phyloP scores from a whole-genome alignment of 2,329 filamentous ascomycete genomes.

The Pestalotiopsis sp. region DNA sequence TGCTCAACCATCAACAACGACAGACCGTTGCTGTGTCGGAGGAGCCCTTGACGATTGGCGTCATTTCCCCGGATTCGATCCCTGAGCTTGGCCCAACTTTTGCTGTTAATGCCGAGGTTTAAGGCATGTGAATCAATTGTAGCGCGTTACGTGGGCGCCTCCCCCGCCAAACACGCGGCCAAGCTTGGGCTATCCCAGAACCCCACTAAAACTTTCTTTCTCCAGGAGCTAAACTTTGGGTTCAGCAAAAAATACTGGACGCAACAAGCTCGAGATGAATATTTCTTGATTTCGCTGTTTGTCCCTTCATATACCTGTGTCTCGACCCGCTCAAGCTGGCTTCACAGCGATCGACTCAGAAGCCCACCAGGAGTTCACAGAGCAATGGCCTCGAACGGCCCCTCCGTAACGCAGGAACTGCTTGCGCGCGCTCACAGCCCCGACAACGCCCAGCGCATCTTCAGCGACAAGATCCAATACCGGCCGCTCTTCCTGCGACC shows the following conservation, averaged over 20 bases:
- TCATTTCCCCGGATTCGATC: conserved; percentile 7
- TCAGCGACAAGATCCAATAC: conserved; percentile 79
- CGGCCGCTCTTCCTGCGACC: conserved; percentile 80
- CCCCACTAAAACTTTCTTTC: not conserved
- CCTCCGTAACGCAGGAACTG: conserved; percentile 61
- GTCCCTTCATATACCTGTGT: no score
- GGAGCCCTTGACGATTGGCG: not conserved
- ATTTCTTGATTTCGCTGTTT: no score
- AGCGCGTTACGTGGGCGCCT: not conserved
- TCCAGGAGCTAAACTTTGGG: not conserved
- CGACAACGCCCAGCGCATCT: conserved; percentile 70
- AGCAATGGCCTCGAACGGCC: conserved; percentile 36
- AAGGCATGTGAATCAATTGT: not conserved
- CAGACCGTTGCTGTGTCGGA: not conserved
- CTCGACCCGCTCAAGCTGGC: no score
- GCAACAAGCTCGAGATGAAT: not conserved
- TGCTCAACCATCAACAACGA: not conserved
- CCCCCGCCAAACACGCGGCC: not conserved
- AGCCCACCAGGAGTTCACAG: not conserved
- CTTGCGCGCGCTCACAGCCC: conserved; percentile 80
- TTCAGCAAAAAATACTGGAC: not conserved
- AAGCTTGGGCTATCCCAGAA: not conserved
- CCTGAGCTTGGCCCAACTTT: not conserved
- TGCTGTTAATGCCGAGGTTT: not conserved
- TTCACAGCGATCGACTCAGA: no score